These are phyloP conservation scores for Ogataea paraovalis DNA, from an alignment of 805 yeast species.

Conservation along the genomic window DNA sequence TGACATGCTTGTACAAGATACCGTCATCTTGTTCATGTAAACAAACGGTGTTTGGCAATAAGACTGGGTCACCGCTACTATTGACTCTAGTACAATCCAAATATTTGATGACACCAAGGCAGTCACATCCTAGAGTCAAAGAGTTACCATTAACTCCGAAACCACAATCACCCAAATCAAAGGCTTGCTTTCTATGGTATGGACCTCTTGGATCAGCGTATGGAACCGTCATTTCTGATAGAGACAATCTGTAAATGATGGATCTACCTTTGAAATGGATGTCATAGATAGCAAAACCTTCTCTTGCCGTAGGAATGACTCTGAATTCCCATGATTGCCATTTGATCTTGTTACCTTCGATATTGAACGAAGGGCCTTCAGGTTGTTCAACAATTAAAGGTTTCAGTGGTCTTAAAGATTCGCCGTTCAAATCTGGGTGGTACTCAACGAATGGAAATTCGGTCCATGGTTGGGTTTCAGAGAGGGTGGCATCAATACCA, in stretches of 20 bases:
- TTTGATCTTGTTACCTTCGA: constrained; percentile 55
- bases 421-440: constrained; percentile 67
- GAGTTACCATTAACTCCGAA: constrained; percentile 71
- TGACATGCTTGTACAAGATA: constrained; percentile 71
- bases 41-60: constrained; percentile 68
- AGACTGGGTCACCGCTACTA: constrained; percentile 56
- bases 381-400: constrained; percentile 72
- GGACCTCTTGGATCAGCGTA: constrained; percentile 85
- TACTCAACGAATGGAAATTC: constrained; percentile 63
- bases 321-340: constrained; percentile 89
- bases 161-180: constrained; percentile 83
- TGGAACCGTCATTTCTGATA: constrained; percentile 86
- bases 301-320: constrained; percentile 67
- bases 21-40: constrained; percentile 81
- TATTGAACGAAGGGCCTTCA: constrained; percentile 70
- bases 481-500: constrained; percentile 56
- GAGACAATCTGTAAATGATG: constrained; percentile 64
- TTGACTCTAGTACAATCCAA: constrained; percentile 56
- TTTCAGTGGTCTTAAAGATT: constrained; percentile 53
- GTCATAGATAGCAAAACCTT: constrained; percentile 74
- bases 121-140: constrained; percentile 72
- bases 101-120: constrained; percentile 75
- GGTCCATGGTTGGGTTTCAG: constrained; percentile 59
- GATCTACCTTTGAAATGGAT: constrained; percentile 74
- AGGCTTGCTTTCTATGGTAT: constrained; percentile 81